Base-by-base conservation (phyloP, 257 asterid species). In the Plantago elongata region DNA sequence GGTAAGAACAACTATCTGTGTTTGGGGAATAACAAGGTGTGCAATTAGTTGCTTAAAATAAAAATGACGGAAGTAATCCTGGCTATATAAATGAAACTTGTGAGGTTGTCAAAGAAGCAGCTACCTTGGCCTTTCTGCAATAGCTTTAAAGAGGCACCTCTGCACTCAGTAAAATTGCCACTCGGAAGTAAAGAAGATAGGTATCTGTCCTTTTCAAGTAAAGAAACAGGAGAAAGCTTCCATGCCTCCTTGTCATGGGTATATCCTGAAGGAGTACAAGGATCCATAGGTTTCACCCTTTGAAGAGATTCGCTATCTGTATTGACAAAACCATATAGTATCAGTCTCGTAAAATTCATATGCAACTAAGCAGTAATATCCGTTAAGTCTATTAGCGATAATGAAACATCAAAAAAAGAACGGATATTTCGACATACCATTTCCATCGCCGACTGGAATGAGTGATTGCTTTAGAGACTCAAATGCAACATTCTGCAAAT, bases 201-300 rank as follows among this genome's bases (percentile, higher is more conserved):
- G 67, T 77, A 81, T 68, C 61, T 73, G 44, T 54, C 55, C 69
- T 81, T 79, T 71, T 77, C 95, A n/a, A 62, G 49, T 44, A 78
- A 77, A 52, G 73, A 67, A 51, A 74, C 29, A 51, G 87, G 84
- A 37, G 90, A 73, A 69, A 71, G 69, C 57, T 76, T 81, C 76
- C 51, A 45, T 37, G 77, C 63, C 60, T 77, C 86, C 43, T 51
- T 37, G 55, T 81, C 75, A 44, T 61, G 81, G 66, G 65, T 67
- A 72, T 84, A 93, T 70, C 99, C 99, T 75, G 79, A 74, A 54
- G 99, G 99, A 52, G 89, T 87, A 67, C 99, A 93, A 71, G 99
- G 99, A 79, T 93, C 95, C 61, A 74, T 51, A 58, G 60, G 72
- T 65, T 80, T 82, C 65, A 61, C 82, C 64, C 66, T 80, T 60